Conservation (phyloP, 192 early-diverging fungal genomes). For the Dimargaris verticillata region DNA sequence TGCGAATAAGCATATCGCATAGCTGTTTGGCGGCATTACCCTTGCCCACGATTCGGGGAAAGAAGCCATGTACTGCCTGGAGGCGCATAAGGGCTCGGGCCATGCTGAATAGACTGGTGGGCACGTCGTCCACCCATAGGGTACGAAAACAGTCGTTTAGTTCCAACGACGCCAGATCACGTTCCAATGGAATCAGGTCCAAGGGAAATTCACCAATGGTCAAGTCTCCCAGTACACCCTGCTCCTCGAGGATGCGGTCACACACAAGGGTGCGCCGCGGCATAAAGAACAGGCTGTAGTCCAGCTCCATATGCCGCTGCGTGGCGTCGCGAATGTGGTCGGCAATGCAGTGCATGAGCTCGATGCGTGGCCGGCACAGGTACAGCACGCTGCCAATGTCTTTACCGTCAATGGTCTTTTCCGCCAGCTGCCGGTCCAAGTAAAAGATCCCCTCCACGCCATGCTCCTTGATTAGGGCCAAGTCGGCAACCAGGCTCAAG, state of each 20-base stretch:
- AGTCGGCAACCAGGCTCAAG: conserved; percentile 74
- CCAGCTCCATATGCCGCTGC: conserved; percentile 13
- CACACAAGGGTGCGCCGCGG: conserved; percentile 78
- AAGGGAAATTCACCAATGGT: conserved; percentile 73
- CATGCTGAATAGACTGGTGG: conserved; percentile 7
- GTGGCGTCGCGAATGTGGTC: conserved; percentile 21
- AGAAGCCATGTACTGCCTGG: conserved; percentile 71
- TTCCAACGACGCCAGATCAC: conserved; percentile 81
- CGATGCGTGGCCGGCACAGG: conserved; percentile 58
- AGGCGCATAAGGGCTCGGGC: conserved; percentile 71
- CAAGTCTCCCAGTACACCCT: conserved; percentile 77
- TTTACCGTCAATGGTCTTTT: conserved; percentile 20
- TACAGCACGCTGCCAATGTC: conserved; percentile 68
- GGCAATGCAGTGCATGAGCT: conserved; percentile 72
- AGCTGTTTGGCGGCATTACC: conserved; percentile 66
- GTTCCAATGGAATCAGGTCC: conserved; percentile 81
- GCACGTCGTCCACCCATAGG: conserved; percentile 4
- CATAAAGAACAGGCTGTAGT: conserved; percentile 70
- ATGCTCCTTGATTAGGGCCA: conserved; percentile 82
- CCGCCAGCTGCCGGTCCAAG: conserved; percentile 42
- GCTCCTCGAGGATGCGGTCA: conserved; percentile 86
- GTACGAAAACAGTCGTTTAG: conserved; percentile 19
- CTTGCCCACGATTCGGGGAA: conserved; percentile 83
- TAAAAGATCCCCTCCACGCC: conserved; percentile 90
- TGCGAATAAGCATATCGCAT: conserved; percentile 61